Evolutionary conservation across 257 asterid species (phyloP), one percentile per base, ranked within the genome.

Genomic region (Striga asiatica): DNA sequence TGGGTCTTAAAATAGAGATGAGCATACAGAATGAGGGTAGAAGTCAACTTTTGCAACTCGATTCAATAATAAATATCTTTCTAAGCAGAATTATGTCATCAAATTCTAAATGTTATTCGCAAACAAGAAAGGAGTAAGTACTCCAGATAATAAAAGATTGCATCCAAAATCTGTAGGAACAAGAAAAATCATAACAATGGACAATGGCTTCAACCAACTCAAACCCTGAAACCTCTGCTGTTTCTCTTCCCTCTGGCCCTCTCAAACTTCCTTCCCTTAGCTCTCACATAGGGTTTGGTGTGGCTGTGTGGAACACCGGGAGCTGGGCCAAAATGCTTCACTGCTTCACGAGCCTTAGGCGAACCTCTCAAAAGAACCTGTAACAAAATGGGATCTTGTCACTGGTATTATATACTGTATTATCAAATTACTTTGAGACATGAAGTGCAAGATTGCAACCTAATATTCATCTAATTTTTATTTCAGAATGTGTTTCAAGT

Each of bases 301-400:
- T 86, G 96, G 67, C 97, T 89, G 82, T 83, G 94, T 1, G 97
- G 97, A 14, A 89, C 97, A 71, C 97, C 97, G 18, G 97, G 97
- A 37, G 97, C 97, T n/a, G 94, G 89, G n/a, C 97, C 97, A 63
- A 89, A 89, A 79, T 89, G 97, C 72, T 71, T 89, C 64, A 86
- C 96, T 27, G 96, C 96, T 73, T 89, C 98, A 32, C 98, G 93
- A 13, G 98, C 76, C 61, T 86, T 89, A 53, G 82, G 63, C 0
- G 96, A 78, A 9, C 98, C 96, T 63, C 98, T 80, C 54, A 89
- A 74, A 21, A 89, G 93, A 5, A 89, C 84, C 98, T 89, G 80
- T 23, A 10, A 34, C 11, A 22, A 19, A 22, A 31, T 6, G 34
- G 5, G 50, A 34, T 8, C 12, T 3, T 50, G n/a, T 4, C 41